Base-by-base conservation (phyloP, 2,329 filamentous ascomycete species). In the Paraconiothyrium brasiliense region DNA sequence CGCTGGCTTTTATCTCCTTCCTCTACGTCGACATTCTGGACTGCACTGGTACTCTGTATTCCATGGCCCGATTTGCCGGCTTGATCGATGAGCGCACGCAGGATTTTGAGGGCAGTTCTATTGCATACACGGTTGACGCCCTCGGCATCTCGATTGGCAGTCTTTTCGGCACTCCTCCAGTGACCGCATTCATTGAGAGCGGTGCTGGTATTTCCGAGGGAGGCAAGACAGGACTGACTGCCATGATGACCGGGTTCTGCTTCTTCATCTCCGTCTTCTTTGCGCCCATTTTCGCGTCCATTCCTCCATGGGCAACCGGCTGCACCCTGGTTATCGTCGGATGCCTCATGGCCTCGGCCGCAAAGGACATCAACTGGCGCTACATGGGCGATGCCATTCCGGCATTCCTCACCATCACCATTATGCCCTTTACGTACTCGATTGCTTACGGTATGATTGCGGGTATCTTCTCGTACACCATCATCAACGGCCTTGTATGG, bases 391-490 rank as follows among this genome's bases (percentile, higher is more conserved):
- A 97, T 76, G 90, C 92, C 0, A 85, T 96, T 27, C 93, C 93
- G 0, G 92, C 93, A 3, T 96, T 96, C 80, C 82, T 96, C 39
- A 93, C 91, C 54, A 90, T 97, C 65, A 88, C 89, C 60, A 81
- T 94, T 63, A 96, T 97, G 93, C 92, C 93, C 0, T 95, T 96
- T 80, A 93, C 91, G 1, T 97, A 95, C 82, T 92, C 89, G 44
- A 95, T 96, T 72, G 92, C 93, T 13, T 92, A 96, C 72, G 93
- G 93, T 51, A 84, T 97, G 16, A 96, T 96, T 69, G 91, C 87
- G 1, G 92, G 92, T 56, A 90, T 96, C 71, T 84, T 90, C 71
- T 88, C 87, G 43, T 96, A 96, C 78, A 89, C 90, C 48, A 74
- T 91, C 65, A 85, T 97, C 79, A 96, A 97, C 79, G 86, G 84